Percentiles rank a stretch among this genome's conserved stretches.
Conservation (phyloP, 352 stramenopile genomes). For the Phytopythium ostracodes region DNA sequence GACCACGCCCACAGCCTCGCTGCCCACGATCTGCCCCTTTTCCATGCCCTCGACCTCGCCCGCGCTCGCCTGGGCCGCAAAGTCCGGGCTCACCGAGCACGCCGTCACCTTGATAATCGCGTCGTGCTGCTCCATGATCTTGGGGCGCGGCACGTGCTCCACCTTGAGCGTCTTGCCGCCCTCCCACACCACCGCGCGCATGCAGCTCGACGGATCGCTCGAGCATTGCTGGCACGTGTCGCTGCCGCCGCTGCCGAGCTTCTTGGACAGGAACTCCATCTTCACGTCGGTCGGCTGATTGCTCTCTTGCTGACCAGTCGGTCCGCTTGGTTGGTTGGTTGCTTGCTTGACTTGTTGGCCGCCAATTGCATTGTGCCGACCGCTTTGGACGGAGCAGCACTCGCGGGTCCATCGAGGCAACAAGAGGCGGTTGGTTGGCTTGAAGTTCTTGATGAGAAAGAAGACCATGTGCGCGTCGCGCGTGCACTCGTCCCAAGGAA, state of each 20-base stretch:
- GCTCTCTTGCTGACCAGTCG: neutral
- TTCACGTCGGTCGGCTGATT: neutral
- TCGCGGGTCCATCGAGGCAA: neutral
- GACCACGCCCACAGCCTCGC: conserved; percentile 64
- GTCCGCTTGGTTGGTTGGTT: neutral
- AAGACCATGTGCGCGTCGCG: neutral
- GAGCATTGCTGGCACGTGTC: conserved; percentile 23
- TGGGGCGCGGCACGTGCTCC: conserved; percentile 50
- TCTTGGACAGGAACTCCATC: conserved; percentile 31
- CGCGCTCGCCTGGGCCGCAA: conserved; percentile 34
- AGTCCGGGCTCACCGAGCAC: conserved; percentile 54
- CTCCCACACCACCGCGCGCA: conserved; percentile 60
- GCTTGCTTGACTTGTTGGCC: neutral
- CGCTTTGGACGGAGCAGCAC: neutral
- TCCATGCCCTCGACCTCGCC: conserved; percentile 40
- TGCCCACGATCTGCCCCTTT: conserved; percentile 61
- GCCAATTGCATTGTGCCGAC: neutral
- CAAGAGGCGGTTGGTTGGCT: neutral
- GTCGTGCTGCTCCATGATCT: conserved; percentile 46
- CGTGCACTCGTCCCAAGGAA: neutral
- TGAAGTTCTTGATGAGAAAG: neutral
- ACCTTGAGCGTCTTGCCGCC: conserved; percentile 47
- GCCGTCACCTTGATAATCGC: conserved; percentile 64
- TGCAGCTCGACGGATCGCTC: conserved; percentile 34
- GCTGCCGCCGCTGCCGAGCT: conserved; percentile 16